Conservation (phyloP, 2,329 filamentous ascomycete species). For the Monosporascus ibericus region DNA sequence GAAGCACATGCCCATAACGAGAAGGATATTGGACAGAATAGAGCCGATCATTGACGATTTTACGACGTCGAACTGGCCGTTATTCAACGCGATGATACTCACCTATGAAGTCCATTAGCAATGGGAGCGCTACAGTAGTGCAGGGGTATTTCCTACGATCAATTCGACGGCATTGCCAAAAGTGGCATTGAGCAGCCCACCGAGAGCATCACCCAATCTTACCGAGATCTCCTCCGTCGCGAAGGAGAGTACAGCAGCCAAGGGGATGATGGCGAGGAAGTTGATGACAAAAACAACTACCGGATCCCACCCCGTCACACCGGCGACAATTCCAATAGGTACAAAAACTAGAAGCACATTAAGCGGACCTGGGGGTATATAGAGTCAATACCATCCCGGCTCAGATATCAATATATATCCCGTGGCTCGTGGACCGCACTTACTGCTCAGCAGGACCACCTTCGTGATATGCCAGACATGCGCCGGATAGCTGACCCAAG, state of each 20-base stretch:
- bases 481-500: conserved; percentile 38
- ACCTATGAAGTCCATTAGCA: conserved; percentile 47
- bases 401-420: neutral
- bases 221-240: conserved; percentile 71
- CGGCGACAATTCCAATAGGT: conserved; percentile 65
- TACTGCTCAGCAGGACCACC: conserved; percentile 54
- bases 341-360: conserved; percentile 71
- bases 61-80: conserved; percentile 90
- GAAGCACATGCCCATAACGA: conserved; percentile 80
- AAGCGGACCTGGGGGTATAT: conserved; percentile 41
- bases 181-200: conserved; percentile 68
- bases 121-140: conserved; percentile 3
- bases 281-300: conserved; percentile 69
- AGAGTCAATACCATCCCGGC: conserved; percentile 5
- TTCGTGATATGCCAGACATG: conserved; percentile 51
- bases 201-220: conserved; percentile 67
- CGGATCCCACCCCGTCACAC: conserved; percentile 55
- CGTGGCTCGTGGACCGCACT: conserved; percentile 20
- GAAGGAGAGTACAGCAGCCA: conserved; percentile 68
- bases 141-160: conserved; percentile 47
- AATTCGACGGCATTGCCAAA: conserved; percentile 77
- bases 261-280: conserved; percentile 73
- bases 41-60: conserved; percentile 96
- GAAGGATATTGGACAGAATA: conserved; percentile 87
- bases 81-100: conserved; percentile 81